Evolutionary conservation across 2,329 filamentous ascomycete species (phyloP).

Genomic region (Colletotrichum sidae): DNA sequence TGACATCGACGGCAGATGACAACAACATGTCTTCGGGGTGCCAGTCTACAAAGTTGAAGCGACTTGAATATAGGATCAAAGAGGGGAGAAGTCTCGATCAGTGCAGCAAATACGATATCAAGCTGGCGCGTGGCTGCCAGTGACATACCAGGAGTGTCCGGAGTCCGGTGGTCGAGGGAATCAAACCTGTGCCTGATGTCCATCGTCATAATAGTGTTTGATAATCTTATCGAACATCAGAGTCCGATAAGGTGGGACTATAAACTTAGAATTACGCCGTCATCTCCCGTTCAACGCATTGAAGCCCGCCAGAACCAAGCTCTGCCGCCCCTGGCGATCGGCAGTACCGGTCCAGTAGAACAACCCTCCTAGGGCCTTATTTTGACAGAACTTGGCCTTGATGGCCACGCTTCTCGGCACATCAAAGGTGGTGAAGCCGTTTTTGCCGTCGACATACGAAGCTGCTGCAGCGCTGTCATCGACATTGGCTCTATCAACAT

Average conservation of each 20-base stretch:
- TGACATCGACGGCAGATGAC: too few species aligned
- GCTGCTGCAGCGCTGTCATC: slow-evolving; percentile 67
- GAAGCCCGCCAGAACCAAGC: slow-evolving; percentile 71
- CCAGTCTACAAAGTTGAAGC: too few species aligned
- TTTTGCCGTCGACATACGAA: slow-evolving; percentile 61
- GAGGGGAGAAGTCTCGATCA: too few species aligned
- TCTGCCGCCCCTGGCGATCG: slow-evolving; percentile 65
- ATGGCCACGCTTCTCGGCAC: slow-evolving; percentile 68
- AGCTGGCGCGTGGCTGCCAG: too few species aligned
- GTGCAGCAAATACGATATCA: too few species aligned
- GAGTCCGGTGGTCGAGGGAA: neutral
- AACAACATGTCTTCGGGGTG: too few species aligned
- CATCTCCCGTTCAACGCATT: slow-evolving; percentile 53
- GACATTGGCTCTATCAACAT: slow-evolving; percentile 52
- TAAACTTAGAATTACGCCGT: too few species aligned
- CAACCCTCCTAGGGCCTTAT: slow-evolving; percentile 67
- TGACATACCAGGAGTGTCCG: too few species aligned
- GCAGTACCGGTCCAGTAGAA: slow-evolving; percentile 78
- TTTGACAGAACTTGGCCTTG: slow-evolving; percentile 70
- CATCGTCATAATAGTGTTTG: neutral
- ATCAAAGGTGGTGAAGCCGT: slow-evolving; percentile 73
- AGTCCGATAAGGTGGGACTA: too few species aligned
- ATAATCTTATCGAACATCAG: too few species aligned
- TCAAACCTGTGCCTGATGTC: neutral
- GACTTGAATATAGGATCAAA: too few species aligned